Evolutionary conservation across 2,329 filamentous ascomycete genomes (phyloP).

Genomic region (Alternaria sp.): DNA sequence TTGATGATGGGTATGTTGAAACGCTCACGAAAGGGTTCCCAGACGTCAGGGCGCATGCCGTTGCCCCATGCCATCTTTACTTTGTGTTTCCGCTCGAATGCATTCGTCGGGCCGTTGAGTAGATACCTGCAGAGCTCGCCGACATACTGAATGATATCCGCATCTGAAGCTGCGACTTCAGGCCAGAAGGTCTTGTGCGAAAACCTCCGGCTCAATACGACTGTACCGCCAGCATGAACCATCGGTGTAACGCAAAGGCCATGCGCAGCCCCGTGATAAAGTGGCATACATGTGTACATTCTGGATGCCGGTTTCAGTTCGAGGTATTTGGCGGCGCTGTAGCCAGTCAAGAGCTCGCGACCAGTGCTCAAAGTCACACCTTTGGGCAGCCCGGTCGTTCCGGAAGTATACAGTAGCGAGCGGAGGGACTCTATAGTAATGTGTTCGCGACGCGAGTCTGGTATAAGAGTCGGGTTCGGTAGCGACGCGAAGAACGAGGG

Average conservation of each 20-base stretch:
- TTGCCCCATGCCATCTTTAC: constrained; percentile 49
- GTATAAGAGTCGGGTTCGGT: constrained; percentile 27
- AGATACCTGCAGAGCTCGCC: constrained; percentile 49
- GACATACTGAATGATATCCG: constrained; percentile 47
- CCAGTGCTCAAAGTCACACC: constrained; percentile 36
- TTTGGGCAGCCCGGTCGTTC: constrained; percentile 47
- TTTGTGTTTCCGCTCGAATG: constrained; percentile 40
- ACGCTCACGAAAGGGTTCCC: constrained; percentile 49
- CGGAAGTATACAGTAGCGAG: constrained; percentile 45
- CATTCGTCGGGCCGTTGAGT: constrained; percentile 41
- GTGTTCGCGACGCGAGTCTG: constrained; percentile 29
- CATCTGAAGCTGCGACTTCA: constrained; percentile 39
- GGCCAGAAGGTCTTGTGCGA: constrained; percentile 48
- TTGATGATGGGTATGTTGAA: constrained; percentile 50
- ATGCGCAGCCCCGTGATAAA: constrained; percentile 47
- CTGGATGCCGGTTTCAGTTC: constrained; percentile 34
- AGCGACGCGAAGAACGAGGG: constrained; percentile 34
- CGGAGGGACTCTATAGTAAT: constrained; percentile 37
- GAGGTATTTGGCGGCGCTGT: constrained; percentile 32
- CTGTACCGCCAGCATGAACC: constrained; percentile 41
- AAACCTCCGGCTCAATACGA: constrained; percentile 42
- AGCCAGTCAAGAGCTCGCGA: constrained; percentile 36
- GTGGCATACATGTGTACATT: constrained; percentile 49
- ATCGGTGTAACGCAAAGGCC: constrained; percentile 36
- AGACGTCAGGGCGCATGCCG: constrained; percentile 52